phyloP scores from a whole-genome alignment of 1,284 basidiomycete species.

The Ganoderma sinense region DNA sequence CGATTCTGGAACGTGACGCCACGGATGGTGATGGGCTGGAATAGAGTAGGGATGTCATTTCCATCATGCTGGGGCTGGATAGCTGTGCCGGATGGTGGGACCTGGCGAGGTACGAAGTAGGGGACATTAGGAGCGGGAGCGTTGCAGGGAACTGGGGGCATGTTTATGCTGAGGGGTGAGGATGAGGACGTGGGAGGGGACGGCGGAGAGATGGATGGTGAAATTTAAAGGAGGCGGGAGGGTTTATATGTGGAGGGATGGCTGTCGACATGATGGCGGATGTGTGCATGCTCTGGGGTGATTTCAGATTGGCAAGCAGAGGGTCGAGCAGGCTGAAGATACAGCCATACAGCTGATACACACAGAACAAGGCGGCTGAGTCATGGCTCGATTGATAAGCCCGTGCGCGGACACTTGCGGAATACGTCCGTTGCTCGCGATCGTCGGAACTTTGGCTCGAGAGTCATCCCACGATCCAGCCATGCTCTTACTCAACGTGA shows the following conservation, averaged over 20 bases:
- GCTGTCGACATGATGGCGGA: neutral
- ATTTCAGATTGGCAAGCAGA: no score
- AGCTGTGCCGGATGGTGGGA: slow-evolving; percentile 58
- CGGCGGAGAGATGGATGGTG: neutral
- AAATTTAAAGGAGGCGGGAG: no score
- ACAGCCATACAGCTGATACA: no score
- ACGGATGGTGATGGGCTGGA: slow-evolving; percentile 68
- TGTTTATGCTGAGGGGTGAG: neutral
- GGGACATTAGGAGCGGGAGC: slow-evolving; percentile 42
- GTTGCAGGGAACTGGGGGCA: slow-evolving; percentile 19
- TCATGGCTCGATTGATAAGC: no score
- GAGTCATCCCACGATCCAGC: no score
- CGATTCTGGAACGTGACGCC: slow-evolving; percentile 74
- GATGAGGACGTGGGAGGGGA: neutral
- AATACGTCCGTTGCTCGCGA: no score
- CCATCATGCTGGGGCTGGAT: slow-evolving; percentile 47
- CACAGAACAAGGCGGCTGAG: no score
- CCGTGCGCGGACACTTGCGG: no score
- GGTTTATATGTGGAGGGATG: neutral
- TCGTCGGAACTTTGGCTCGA: no score
- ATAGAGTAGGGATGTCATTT: slow-evolving; percentile 56
- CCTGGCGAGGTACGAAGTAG: slow-evolving; percentile 64
- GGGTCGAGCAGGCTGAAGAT: no score
- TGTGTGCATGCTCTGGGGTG: no score
- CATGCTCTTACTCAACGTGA: no score